These are phyloP conservation scores for Colletotrichum truncatum DNA, from an alignment of 2,329 filamentous ascomycete species.

Conservation along the genomic window DNA sequence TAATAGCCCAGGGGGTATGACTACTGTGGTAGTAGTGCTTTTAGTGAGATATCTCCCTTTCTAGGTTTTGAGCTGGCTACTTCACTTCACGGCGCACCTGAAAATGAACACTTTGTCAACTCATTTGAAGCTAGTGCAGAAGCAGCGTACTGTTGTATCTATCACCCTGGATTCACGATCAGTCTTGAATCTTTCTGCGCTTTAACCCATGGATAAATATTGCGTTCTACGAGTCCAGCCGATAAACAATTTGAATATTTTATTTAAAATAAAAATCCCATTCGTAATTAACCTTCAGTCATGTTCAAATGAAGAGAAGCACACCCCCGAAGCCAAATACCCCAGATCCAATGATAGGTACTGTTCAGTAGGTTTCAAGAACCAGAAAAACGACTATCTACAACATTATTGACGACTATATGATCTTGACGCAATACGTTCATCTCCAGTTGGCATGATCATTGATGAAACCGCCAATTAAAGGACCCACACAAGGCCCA, in stretches of 20 bases:
- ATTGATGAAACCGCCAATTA: slow-evolving; percentile 86
- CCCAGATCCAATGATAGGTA: slow-evolving; percentile 70
- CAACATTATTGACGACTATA: slow-evolving; percentile 76
- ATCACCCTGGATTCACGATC: slow-evolving; percentile 61
- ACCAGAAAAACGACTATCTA: slow-evolving; percentile 74
- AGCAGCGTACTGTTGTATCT: slow-evolving; percentile 81
- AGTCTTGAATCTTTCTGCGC: too few species aligned
- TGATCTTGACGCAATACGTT: slow-evolving; percentile 85
- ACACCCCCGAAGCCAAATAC: slow-evolving; percentile 77
- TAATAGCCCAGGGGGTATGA: too few species aligned
- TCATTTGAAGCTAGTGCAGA: slow-evolving; percentile 85
- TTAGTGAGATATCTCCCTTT: too few species aligned
- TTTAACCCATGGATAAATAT: too few species aligned
- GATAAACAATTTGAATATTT: too few species aligned
- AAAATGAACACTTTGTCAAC: slow-evolving; percentile 80
- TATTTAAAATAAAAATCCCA: too few species aligned
- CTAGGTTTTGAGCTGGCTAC: too few species aligned
- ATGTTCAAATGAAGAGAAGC: neutral
- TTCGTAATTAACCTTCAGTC: slow-evolving; percentile 39
- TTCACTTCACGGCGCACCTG: slow-evolving; percentile 52
- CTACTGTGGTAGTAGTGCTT: too few species aligned
- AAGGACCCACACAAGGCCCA: slow-evolving; percentile 66
- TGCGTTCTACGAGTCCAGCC: too few species aligned
- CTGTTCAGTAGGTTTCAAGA: slow-evolving; percentile 78
- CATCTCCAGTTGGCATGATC: slow-evolving; percentile 78